Percentiles rank a stretch among this genome's conserved stretches.
phyloP scores from a whole-genome alignment of 1,139 yeast genomes.

The Kurtzmaniella quercitrusa region DNA sequence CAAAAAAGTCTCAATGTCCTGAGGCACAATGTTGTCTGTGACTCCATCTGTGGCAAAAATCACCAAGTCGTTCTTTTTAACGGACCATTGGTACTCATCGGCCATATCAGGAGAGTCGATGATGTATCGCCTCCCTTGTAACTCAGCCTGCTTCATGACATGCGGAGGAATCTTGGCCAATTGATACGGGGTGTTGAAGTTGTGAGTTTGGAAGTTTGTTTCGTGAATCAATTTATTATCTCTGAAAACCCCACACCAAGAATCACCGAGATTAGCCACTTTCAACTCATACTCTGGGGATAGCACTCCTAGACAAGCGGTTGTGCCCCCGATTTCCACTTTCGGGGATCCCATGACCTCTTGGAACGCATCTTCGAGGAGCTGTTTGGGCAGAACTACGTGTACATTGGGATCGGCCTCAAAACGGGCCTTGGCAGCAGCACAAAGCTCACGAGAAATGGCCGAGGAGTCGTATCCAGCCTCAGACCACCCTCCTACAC shows the following conservation, averaged over 20 bases:
- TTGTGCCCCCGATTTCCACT: constrained; percentile 92
- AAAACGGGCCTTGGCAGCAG: constrained; percentile 27
- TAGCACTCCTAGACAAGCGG: constrained; percentile 82
- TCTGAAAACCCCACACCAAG: constrained; percentile 88
- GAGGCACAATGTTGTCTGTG: constrained; percentile 74
- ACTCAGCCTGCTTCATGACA: constrained; percentile 51
- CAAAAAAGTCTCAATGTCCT: constrained; percentile 64
- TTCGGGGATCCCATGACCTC: constrained; percentile 49
- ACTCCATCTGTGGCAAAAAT: constrained; percentile 93
- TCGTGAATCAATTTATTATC: constrained; percentile 57
- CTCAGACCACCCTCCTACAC: constrained; percentile 97
- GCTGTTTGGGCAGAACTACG: constrained; percentile 37
- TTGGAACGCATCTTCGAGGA: constrained; percentile 54
- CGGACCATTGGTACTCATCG: constrained; percentile 45
- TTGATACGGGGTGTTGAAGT: constrained; percentile 89
- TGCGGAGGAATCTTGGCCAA: constrained; percentile 76
- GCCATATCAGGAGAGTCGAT: constrained; percentile 52
- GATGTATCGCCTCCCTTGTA: constrained; percentile 57
- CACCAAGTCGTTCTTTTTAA: constrained; percentile 67
- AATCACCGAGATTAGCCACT: constrained; percentile 87
- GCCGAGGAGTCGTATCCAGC: constrained; percentile 88
- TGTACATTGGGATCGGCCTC: constrained; percentile 13
- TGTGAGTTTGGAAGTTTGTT: constrained; percentile 78
- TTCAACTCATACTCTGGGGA: constrained; percentile 46
- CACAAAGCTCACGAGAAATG: constrained; percentile 66